Percentiles rank a stretch among this genome's conserved stretches.
These are phyloP conservation scores for Ceratobasidium sp. DNA, from an alignment of 1,284 basidiomycete genomes.

Conservation along the genomic window DNA sequence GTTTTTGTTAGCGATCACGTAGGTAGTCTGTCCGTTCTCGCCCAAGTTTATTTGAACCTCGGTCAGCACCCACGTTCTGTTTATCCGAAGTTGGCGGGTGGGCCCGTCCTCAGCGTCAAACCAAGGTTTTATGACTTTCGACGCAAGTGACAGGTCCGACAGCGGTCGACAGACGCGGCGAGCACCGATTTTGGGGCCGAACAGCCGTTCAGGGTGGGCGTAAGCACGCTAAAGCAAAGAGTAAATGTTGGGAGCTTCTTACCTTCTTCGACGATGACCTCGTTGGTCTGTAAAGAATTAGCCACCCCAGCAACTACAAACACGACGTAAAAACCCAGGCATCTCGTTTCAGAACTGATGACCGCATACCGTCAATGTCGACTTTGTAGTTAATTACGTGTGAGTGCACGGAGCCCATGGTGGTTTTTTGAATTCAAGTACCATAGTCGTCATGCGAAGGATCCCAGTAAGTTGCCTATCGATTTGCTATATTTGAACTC, in stretches of 20 bases:
- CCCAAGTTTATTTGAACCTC: constrained; percentile 68
- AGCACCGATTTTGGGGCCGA: too few species aligned
- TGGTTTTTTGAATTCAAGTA: constrained; percentile 67
- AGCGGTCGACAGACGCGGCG: background rate
- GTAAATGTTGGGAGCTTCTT: constrained; percentile 51
- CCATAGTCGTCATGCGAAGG: constrained; percentile 62
- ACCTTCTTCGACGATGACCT: constrained; percentile 65
- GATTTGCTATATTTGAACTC: constrained; percentile 57
- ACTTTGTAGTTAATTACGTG: constrained; percentile 77
- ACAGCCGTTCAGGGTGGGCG: too few species aligned
- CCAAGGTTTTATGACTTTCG: constrained; percentile 58
- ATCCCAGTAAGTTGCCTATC: constrained; percentile 50
- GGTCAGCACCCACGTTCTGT: constrained; percentile 64
- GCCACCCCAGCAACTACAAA: constrained; percentile 70
- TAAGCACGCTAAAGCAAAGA: background rate
- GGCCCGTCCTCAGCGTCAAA: constrained; percentile 72
- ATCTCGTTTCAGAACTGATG: background rate
- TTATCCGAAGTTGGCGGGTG: constrained; percentile 68
- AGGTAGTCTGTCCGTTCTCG: constrained; percentile 67
- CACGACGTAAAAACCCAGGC: constrained; percentile 60
- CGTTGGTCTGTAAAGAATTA: constrained; percentile 71
- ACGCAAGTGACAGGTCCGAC: too few species aligned
- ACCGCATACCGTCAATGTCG: constrained; percentile 31
- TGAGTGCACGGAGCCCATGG: constrained; percentile 77
- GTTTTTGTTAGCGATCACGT: constrained; percentile 72